Base-by-base conservation (phyloP, 768 basidiomycete genomes). In the Suillus placidus region DNA sequence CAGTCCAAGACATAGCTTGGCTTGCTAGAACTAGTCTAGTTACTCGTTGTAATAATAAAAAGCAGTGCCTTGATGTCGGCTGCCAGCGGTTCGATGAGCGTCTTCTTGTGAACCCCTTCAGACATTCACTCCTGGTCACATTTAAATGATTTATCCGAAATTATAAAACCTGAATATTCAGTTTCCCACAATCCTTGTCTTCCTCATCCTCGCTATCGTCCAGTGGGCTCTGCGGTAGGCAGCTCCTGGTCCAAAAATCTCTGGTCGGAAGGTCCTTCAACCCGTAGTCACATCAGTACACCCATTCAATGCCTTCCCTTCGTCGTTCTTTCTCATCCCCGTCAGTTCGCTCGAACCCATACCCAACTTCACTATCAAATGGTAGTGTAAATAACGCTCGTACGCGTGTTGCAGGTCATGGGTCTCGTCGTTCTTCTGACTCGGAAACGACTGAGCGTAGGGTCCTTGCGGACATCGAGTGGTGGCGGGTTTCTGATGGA, bases 401-500 rank as follows among this genome's bases (percentile, higher is more conserved):
- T 64, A 78, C 73, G 18, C 76, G 85, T 49, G 78, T 84, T 64
- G 67, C 66, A 38, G 70, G 68, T 58, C 76, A 73, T 40, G 73
- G 73, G 62, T 76, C 78, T 9, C 85, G 89, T 72, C 87, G 91
- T 66, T 85, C 89, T 14, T 87, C 88, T 26, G 89, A 86, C 67
- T 90, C 91, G 70, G 88, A 90, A 73, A 85, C 85, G 42, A 76
- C 74, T 69, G 81, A 76, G 68, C 84, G 92, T 73, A 84, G 91
- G 70, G 90, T 94, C 70, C 83, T 94, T 67, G 92, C 90, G 40
- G 92, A 94, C 80, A 89, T 94, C 72, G 92, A 93, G 76, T 94
- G 92, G 92, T 93, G 92, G 92, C 85, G 82, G 71, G 91, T 93
- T 69, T 80, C 84, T 68, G 90, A 88, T 66, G 88, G 89, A 68